These are phyloP conservation scores for Diaporthe sp. DNA, from an alignment of 2,329 filamentous ascomycete genomes.

Conservation along the genomic window DNA sequence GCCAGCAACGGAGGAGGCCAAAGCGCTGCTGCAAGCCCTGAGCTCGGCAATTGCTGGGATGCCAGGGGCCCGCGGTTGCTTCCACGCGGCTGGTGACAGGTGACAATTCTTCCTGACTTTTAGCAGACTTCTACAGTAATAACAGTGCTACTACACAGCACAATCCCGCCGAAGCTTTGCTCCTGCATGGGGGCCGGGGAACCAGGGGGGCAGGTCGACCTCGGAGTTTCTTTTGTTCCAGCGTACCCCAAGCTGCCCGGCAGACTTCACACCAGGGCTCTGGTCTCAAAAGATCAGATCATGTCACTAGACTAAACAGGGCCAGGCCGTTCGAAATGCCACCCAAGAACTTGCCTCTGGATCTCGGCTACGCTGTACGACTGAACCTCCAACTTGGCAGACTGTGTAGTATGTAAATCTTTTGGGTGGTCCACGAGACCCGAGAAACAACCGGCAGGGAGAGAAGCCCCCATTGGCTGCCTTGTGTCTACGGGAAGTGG, in stretches of 20 bases:
- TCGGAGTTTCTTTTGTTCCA: constrained; percentile 31
- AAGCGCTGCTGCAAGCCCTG: constrained; percentile 13
- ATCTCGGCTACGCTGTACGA: constrained; percentile 17
- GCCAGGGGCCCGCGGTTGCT: not conserved
- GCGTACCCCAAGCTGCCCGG: not conserved
- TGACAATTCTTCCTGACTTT: not conserved
- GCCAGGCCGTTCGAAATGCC: constrained; percentile 7
- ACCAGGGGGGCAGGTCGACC: not conserved
- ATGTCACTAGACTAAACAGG: constrained; percentile 11
- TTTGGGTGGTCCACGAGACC: not conserved
- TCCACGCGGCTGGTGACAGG: constrained; percentile 7
- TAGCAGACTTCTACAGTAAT: not conserved
- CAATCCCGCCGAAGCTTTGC: not conserved
- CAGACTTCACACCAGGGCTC: constrained; percentile 11
- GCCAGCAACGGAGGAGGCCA: constrained; percentile 11
- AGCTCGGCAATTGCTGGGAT: constrained; percentile 1
- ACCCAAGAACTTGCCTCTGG: not conserved
- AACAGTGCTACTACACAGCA: not conserved
- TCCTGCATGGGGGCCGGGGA: not conserved
- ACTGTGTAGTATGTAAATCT: not conserved
- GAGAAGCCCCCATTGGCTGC: not conserved
- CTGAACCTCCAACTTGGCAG: constrained; percentile 7
- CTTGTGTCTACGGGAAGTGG: constrained; percentile 13
- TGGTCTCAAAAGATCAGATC: constrained; percentile 22
- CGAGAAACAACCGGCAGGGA: not conserved